Conservation (phyloP, 768 basidiomycete species). For the Calocera cornea region DNA sequence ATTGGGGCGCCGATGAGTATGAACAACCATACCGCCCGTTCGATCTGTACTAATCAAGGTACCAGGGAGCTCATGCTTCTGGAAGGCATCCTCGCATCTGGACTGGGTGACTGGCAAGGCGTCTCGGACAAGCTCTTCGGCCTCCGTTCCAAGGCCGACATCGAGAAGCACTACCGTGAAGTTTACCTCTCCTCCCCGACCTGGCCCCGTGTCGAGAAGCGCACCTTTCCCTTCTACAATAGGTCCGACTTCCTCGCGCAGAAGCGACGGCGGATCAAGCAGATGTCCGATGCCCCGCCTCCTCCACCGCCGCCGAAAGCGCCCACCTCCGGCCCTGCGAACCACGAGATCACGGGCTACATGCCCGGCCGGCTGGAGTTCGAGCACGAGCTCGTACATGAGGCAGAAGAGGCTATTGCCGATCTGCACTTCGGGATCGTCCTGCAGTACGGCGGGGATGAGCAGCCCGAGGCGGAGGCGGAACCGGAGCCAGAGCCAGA, state of each 20-base stretch:
- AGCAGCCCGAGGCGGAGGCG: slow-evolving; percentile 27
- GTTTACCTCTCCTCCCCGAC: slow-evolving; percentile 65
- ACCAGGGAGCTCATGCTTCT: slow-evolving; percentile 74
- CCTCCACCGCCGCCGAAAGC: slow-evolving; percentile 42
- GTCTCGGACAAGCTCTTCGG: slow-evolving; percentile 83
- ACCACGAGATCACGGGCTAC: slow-evolving; percentile 84
- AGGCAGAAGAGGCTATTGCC: slow-evolving; percentile 89
- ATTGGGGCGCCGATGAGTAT: slow-evolving; percentile 98
- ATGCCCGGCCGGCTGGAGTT: slow-evolving; percentile 97
- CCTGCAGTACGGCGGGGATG: slow-evolving; percentile 68
- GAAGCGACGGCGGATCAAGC: slow-evolving; percentile 78
- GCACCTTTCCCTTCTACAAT: slow-evolving; percentile 24
- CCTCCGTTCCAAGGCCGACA: slow-evolving; percentile 85
- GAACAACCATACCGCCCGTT: slow-evolving; percentile 19
- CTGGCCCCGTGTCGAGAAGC: slow-evolving; percentile 70
- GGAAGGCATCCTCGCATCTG: slow-evolving; percentile 75
- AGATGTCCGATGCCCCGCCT: slow-evolving; percentile 46
- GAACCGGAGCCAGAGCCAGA: slow-evolving; percentile 28
- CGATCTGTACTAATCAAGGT: not conserved
- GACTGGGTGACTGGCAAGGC: slow-evolving; percentile 93
- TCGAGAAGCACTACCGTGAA: slow-evolving; percentile 72
- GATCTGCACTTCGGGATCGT: slow-evolving; percentile 94
- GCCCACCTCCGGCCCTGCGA: slow-evolving; percentile 71
- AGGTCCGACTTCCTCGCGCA: slow-evolving; percentile 73
- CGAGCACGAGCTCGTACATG: slow-evolving; percentile 93